These are phyloP conservation scores for Chrysochromulina parva DNA, from an alignment of 78 protist genomes.

Conservation along the genomic window DNA sequence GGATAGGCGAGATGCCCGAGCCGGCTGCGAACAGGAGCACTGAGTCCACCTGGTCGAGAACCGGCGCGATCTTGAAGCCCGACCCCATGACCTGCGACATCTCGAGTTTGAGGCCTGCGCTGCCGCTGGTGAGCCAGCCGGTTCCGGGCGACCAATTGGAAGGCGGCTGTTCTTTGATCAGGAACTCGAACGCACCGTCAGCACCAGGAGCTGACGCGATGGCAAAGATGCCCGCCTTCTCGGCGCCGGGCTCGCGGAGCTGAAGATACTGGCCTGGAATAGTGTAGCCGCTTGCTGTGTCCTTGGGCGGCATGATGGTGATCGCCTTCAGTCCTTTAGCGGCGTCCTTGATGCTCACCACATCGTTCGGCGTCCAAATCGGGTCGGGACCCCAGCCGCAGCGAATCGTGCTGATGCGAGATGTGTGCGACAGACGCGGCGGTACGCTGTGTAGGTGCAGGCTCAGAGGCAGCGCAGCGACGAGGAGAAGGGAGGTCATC, in stretches of 20 bases:
- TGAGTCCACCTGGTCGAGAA: not conserved
- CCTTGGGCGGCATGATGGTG: not conserved
- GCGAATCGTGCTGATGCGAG: not conserved
- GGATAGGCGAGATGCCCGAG: slow-evolving; percentile 26
- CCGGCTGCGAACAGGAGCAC: not conserved
- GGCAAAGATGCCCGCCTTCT: slow-evolving; percentile 18
- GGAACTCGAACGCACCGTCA: not conserved
- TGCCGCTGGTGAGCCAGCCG: not conserved
- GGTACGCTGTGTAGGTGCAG: not conserved
- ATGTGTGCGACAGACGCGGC: not conserved
- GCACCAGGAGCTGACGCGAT: not conserved
- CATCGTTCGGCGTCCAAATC: not conserved
- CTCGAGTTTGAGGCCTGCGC: not conserved
- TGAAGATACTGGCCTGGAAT: not conserved
- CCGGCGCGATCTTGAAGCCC: not conserved
- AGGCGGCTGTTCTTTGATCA: not conserved
- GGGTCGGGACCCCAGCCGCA: not conserved
- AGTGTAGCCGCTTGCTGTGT: not conserved
- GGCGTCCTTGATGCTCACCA: not conserved
- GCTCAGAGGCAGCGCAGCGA: too few relatives aligned
- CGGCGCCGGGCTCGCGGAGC: not conserved
- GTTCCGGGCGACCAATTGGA: not conserved
- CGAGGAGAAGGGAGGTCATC: too few relatives aligned
- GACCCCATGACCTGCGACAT: not conserved
- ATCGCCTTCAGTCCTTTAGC: not conserved